Conservation (phyloP, 83 land plant genomes). For the Larix sibirica region DNA sequence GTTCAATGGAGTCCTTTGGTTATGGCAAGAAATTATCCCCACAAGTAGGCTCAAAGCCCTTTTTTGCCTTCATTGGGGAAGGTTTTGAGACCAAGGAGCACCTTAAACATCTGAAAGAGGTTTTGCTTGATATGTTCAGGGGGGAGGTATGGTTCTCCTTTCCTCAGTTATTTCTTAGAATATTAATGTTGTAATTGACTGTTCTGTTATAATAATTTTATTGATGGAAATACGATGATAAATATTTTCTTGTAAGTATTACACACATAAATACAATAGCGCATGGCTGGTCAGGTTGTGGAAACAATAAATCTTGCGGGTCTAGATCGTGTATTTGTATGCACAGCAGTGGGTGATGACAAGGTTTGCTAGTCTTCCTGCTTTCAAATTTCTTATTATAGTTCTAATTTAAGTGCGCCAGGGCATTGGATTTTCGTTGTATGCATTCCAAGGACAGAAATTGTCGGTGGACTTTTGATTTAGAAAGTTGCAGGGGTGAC, state of each 20-base stretch:
- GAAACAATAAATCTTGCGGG: conserved; percentile 84
- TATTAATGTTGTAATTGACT: neutral
- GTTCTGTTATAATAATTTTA: neutral
- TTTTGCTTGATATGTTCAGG: conserved; percentile 79
- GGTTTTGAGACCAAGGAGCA: conserved; percentile 77
- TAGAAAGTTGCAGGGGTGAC: neutral
- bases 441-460: neutral
- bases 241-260: neutral
- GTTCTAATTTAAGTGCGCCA: neutral
- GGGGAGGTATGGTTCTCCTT: conserved; percentile 70
- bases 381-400: neutral
- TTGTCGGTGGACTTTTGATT: neutral
- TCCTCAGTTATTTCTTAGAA: neutral
- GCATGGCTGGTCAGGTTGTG: conserved; percentile 48
- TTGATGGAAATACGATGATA: neutral
- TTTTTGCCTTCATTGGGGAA: conserved; percentile 89
- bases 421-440: neutral
- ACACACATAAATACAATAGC: neutral
- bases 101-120: conserved; percentile 88
- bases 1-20: conserved; percentile 51
- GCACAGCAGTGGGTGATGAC: conserved; percentile 57
- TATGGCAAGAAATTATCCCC: conserved; percentile 79
- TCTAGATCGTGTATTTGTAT: conserved; percentile 70
- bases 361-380: conserved; percentile 35
- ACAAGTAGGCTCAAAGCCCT: conserved; percentile 82